Evolutionary conservation across 371 early-diverging fungal genomes (phyloP).

Genomic region (Mortierella sp.): DNA sequence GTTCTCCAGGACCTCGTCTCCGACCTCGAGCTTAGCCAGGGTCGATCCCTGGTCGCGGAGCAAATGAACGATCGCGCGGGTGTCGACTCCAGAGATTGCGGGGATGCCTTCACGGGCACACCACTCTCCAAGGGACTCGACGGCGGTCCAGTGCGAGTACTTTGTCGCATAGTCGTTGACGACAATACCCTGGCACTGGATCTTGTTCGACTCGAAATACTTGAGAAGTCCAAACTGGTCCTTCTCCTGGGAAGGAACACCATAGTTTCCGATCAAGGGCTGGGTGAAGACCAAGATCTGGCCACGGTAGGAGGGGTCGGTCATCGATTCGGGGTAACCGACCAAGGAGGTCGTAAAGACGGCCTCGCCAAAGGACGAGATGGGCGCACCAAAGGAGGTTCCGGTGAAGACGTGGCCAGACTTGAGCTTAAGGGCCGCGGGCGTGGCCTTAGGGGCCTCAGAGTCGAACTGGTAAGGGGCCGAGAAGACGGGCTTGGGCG

Average conservation of each 20-base stretch:
- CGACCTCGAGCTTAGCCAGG: constrained; percentile 79
- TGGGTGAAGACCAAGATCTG: constrained; percentile 89
- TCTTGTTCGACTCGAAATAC: constrained; percentile 88
- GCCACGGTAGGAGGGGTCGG: constrained; percentile 88
- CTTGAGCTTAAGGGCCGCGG: constrained; percentile 81
- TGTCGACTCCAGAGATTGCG: constrained; percentile 95
- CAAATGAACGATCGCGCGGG: constrained; percentile 90
- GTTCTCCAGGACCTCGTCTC: constrained; percentile 62
- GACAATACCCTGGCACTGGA: constrained; percentile 90
- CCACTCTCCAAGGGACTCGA: constrained; percentile 90
- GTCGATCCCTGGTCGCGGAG: constrained; percentile 90
- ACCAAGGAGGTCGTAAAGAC: constrained; percentile 96
- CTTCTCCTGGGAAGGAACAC: constrained; percentile 85
- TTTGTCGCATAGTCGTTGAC: constrained; percentile 89
- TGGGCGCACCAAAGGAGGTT: constrained; percentile 81
- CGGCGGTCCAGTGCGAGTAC: constrained; percentile 94
- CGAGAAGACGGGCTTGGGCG: constrained; percentile 38
- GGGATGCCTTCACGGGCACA: constrained; percentile 89
- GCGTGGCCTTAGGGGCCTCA: constrained; percentile 56
- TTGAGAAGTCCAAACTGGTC: constrained; percentile 86
- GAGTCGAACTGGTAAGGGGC: constrained; percentile 53
- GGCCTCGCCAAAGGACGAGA: constrained; percentile 76
- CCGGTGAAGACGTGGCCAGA: constrained; percentile 83
- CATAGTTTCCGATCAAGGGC: constrained; percentile 90
- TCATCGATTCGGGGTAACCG: constrained; percentile 93